Conservation (phyloP, 208 protist genomes). For the Balamuthia mandrillaris region DNA sequence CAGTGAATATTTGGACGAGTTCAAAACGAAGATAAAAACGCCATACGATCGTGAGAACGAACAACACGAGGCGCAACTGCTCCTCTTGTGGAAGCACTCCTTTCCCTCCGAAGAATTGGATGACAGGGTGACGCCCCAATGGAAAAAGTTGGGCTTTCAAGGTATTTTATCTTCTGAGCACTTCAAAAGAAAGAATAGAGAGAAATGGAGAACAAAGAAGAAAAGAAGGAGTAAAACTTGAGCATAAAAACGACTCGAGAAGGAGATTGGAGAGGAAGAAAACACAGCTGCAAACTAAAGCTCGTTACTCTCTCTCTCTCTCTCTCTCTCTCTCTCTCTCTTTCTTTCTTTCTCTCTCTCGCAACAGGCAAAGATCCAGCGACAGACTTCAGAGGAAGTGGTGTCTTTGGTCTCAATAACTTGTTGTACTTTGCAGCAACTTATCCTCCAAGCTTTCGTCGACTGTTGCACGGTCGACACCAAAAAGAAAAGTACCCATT, state of each 20-base stretch:
- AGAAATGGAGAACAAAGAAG: too few relatives aligned
- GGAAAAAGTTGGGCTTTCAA: conserved; percentile 13
- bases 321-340: neutral
- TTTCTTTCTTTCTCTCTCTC: neutral
- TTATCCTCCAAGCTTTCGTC: neutral
- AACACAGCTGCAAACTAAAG: too few relatives aligned
- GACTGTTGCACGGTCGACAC: neutral
- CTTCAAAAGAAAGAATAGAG: too few relatives aligned
- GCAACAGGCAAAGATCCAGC: neutral
- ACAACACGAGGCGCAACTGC: conserved; percentile 11
- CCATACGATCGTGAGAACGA: neutral
- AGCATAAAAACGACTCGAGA: too few relatives aligned
- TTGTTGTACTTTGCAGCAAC: neutral
- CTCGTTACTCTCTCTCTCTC: neutral
- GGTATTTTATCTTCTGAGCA: neutral
- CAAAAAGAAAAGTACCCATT: conserved; percentile 17
- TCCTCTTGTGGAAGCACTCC: neutral
- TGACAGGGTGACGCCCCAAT: neutral
- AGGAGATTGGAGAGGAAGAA: neutral
- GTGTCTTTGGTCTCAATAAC: conserved; percentile 14
- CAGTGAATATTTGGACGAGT: neutral
- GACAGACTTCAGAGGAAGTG: conserved; percentile 9
- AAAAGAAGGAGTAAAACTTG: too few relatives aligned
- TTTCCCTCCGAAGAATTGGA: conserved; percentile 1
- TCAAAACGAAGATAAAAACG: neutral